These are phyloP conservation scores for Ichthyophthirius multifiliis DNA, from an alignment of 169 alveolate species.

Conservation along the genomic window DNA sequence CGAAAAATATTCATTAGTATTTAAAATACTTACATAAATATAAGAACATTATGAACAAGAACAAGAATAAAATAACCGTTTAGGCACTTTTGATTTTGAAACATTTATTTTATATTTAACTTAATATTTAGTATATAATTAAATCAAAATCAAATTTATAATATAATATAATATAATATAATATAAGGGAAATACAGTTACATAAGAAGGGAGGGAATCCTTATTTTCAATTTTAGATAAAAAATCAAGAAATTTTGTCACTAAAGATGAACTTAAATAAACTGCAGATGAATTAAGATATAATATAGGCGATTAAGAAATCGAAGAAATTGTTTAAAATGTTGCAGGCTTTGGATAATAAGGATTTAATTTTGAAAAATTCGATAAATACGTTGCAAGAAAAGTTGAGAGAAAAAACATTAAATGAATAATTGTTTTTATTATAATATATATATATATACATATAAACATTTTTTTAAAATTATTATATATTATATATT, in stretches of 20 bases:
- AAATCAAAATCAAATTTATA: background rate
- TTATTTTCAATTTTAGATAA: conserved; percentile 16
- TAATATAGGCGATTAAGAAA: conserved; percentile 25
- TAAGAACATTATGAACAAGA: background rate
- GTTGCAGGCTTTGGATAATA: conserved; percentile 32
- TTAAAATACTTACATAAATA: conserved; percentile 11
- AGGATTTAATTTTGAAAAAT: conserved; percentile 10
- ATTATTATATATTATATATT: no score
- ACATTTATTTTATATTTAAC: background rate
- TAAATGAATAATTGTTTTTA: no score
- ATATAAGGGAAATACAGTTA: conserved; percentile 20
- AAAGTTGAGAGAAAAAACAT: conserved; percentile 30
- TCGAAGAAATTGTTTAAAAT: conserved; percentile 17
- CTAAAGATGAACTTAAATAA: background rate
- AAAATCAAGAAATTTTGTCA: conserved; percentile 3
- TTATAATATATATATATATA: no score
- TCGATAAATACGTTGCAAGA: conserved; percentile 21
- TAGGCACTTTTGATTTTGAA: conserved; percentile 23
- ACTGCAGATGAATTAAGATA: conserved; percentile 28
- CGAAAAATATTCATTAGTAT: conserved; percentile 11
- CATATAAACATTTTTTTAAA: no score
- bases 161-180: background rate
- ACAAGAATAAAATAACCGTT: background rate
- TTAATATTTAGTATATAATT: background rate
- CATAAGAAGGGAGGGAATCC: conserved; percentile 25